Percentiles rank a stretch among this genome's conserved stretches.
phyloP scores from a whole-genome alignment of 2,329 filamentous ascomycete genomes.

The Pseudogymnoascus sp. region DNA sequence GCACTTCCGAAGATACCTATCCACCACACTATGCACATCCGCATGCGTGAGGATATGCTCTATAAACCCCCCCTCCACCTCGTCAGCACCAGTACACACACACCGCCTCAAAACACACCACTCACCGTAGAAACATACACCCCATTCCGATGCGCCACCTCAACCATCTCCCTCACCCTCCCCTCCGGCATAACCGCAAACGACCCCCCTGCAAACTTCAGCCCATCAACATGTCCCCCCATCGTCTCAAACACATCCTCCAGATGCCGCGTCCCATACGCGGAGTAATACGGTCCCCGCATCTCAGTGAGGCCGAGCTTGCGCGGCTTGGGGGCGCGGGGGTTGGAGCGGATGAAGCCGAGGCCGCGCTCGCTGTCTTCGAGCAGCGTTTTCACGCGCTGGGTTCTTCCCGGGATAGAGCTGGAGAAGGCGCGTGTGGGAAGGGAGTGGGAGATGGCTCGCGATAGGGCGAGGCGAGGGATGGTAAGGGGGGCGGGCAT shows the following conservation, averaged over 20 bases:
- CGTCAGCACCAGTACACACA: not conserved
- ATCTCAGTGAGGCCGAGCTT: slow-evolving; percentile 45
- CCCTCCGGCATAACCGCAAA: slow-evolving; percentile 43
- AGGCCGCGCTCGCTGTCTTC: slow-evolving; percentile 41
- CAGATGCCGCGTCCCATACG: slow-evolving; percentile 44
- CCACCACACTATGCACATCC: slow-evolving; percentile 36
- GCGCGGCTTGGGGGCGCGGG: slow-evolving; percentile 39
- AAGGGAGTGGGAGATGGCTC: not conserved
- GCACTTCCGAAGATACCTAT: slow-evolving; percentile 43
- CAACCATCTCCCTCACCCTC: slow-evolving; percentile 37
- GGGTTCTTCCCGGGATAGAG: not conserved
- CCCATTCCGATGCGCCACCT: slow-evolving; percentile 39
- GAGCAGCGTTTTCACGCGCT: slow-evolving; percentile 28
- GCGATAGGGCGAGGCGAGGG: not conserved
- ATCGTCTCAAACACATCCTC: slow-evolving; percentile 46
- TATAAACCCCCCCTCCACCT: slow-evolving; percentile 41
- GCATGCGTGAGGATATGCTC: slow-evolving; percentile 44
- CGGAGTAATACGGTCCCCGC: slow-evolving; percentile 46
- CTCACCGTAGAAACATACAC: slow-evolving; percentile 45
- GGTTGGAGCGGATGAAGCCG: slow-evolving; percentile 43
- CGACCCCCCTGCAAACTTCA: slow-evolving; percentile 47
- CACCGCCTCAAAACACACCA: not conserved
- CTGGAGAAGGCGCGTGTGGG: not conserved
- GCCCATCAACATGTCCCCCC: slow-evolving; percentile 44
- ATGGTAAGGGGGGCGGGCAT: not conserved